Evolutionary conservation across 176 grass and related monocot genomes (phyloP), one percentile per base, ranked within the genome.

Genomic region (Rhynchospora pubera): DNA sequence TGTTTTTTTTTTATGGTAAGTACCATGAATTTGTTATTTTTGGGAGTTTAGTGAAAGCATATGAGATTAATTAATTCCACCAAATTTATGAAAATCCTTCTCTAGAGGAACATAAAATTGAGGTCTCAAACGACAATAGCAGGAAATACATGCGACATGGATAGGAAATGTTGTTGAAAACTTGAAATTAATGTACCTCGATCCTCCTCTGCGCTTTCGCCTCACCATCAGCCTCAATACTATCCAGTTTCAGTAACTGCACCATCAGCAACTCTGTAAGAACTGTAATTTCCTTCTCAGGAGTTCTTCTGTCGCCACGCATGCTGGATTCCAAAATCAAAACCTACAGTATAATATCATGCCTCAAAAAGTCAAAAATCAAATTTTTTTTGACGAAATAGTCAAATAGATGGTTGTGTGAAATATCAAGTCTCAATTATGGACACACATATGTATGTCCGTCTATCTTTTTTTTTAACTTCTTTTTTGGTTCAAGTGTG

Each of bases 261-360:
- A 90, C 73, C 96, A 99, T 99, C 44, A 99, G 89, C 34, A 99
- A 79, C 85, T 99, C 96, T 4, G 89, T 89, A 84, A 99, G 89
- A 83, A 90, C 75, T 19, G 84, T 73, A 77, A 99, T 95, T 81
- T 99, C 87, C 74, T 91, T 99, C 65, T 95, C 91, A 3, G 87
- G 87, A 63, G 87, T 81, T 87, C 89, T 99, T 75, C 57, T 90
- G 43, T 91, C 93, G 3, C 50, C 82, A 73, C 88, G 82, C 28
- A 88, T 88, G 4, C 45, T 79, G 71, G 89, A 86, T 79, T 99
- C 96, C 84, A 98, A 80, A 81, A 87, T 84, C 52, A 85, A 93
- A 22, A 98, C 92, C 95, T 98, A 57, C 7, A 84, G 18, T 64
- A 16, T 52, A 77, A 73, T 6, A 71, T 45, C 0, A 63, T 26